Evolutionary conservation across 1,284 basidiomycete genomes (phyloP), one percentile per base, ranked within the genome.

Genomic region (Trametes pubescens): DNA sequence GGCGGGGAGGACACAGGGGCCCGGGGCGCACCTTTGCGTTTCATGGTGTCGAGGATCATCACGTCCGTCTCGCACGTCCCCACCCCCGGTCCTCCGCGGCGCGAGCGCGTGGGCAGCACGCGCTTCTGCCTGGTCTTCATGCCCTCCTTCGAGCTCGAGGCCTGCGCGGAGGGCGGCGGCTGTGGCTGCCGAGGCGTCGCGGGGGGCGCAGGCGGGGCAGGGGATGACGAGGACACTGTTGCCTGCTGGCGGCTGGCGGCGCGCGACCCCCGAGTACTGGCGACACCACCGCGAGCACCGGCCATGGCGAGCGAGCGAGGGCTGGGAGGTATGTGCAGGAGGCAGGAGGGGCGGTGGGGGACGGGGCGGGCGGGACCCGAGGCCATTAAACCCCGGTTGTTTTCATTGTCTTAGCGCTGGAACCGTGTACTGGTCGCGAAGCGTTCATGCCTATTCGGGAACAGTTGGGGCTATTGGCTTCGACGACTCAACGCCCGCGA

Each of bases 41-140:
- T 87, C 71, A 92, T 84, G 71, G 89, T 91, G 71, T 95, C 93
- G 66, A 95, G 77, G 74, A 96, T 91, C 87, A 94, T 90, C 65
- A 88, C 74, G 80, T 96, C 94, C 32, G 90, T 79, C 68, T 94
- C 92, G 74, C 87, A 88, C 65, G 76, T 87, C 61, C 92, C 91
- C 54, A 92, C 85, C 40, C 89, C 90, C 43, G 90, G 89, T 4
- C 91, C 91, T 55, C 92, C 90, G 62, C 93, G 85, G 69, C 92
- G 84, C 60, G 90, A 85, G 69, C 94, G 86, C 73, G 91, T 86
- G 37, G 93, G 93, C 57, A 93, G 79, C 49, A 94, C 88, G 76
- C 94, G 88, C 77, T 90, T 91, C 75, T 88, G 88, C 60, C 75
- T 73, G 32, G 72, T 72, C 65, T 72, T 71, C 49, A 72, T 61